A percentile compares a stretch with the other conserved stretches of the same genome.
Conservation (phyloP, 2,329 filamentous ascomycete species). For the Rachicladosporium sp. region DNA sequence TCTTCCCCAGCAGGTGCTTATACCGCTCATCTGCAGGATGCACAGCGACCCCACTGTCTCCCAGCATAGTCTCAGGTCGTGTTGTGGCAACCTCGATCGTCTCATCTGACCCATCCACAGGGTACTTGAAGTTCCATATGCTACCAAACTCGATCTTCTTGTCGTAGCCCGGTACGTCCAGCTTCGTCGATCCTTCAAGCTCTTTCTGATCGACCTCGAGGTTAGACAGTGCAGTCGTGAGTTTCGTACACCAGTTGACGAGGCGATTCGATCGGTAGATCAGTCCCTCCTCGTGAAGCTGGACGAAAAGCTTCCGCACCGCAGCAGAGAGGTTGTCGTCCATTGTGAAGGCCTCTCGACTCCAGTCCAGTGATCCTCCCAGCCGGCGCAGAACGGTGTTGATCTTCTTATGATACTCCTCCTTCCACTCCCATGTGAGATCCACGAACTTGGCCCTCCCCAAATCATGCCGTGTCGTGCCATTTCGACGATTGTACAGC, state of each 20-base stretch:
- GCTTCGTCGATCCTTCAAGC: constrained; percentile 66
- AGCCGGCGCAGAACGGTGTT: constrained; percentile 71
- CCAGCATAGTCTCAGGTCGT: constrained; percentile 87
- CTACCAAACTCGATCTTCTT: constrained; percentile 95
- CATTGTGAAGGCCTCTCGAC: constrained; percentile 91
- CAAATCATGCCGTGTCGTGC: constrained; percentile 82
- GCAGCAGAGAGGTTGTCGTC: constrained; percentile 70
- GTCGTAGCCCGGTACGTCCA: constrained; percentile 86
- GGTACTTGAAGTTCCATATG: constrained; percentile 78
- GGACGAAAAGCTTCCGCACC: constrained; percentile 77
- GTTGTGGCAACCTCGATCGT: constrained; percentile 86
- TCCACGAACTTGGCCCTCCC: constrained; percentile 69
- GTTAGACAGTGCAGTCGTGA: constrained; percentile 83
- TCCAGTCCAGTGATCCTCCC: constrained; percentile 90
- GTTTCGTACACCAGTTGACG: constrained; percentile 85
- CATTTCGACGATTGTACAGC: constrained; percentile 69
- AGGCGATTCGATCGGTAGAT: constrained; percentile 89
- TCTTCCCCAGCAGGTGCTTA: constrained; percentile 75
- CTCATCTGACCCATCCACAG: constrained; percentile 68
- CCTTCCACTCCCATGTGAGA: constrained; percentile 87
- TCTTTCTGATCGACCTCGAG: constrained; percentile 90
- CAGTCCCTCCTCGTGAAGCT: constrained; percentile 79
- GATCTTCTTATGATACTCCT: constrained; percentile 81
- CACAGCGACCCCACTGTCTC: constrained; percentile 85
- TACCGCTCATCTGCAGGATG: constrained; percentile 80